These are phyloP conservation scores for Novakomyces olei DNA, from an alignment of 805 yeast genomes.

Conservation along the genomic window DNA sequence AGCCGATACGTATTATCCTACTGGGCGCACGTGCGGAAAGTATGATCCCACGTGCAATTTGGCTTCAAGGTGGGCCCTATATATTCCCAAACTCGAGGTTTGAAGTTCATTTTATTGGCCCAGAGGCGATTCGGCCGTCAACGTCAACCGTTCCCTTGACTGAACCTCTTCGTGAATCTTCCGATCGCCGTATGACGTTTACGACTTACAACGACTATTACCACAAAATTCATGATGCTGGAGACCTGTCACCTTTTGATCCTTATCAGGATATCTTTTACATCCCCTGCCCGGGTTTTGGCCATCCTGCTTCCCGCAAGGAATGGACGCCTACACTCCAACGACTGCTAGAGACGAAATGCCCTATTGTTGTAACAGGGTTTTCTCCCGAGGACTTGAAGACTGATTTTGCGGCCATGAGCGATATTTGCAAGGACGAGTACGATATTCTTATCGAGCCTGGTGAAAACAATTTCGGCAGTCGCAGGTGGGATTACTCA, in stretches of 20 bases:
- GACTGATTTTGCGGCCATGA: conserved; percentile 53
- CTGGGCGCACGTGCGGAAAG: conserved; percentile 87
- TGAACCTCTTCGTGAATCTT: conserved; percentile 20
- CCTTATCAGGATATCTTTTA: conserved; percentile 87
- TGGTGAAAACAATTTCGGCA: conserved; percentile 48
- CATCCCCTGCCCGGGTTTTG: conserved; percentile 87
- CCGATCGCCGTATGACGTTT: conserved; percentile 47
- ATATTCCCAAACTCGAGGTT: conserved; percentile 63
- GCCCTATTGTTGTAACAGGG: conserved; percentile 79
- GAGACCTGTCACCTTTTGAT: conserved; percentile 93
- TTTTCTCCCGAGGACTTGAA: conserved; percentile 52
- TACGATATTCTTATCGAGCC: conserved; percentile 64
- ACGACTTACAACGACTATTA: conserved; percentile 78
- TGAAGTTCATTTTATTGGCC: conserved; percentile 84
- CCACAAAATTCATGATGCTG: conserved; percentile 73
- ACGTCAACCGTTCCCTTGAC: conserved; percentile 34
- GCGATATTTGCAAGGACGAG: conserved; percentile 43
- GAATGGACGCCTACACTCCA: conserved; percentile 72
- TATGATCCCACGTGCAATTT: conserved; percentile 77
- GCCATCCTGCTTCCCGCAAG: conserved; percentile 55
- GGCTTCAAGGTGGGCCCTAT: conserved; percentile 69
- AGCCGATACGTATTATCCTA: conserved; percentile 74
- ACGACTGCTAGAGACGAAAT: conserved; percentile 76
- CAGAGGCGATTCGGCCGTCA: conserved; percentile 44
- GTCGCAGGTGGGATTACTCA: conserved; percentile 61